Conservation (phyloP, 2,329 filamentous ascomycete genomes). For the Harringtonia aguacate region DNA sequence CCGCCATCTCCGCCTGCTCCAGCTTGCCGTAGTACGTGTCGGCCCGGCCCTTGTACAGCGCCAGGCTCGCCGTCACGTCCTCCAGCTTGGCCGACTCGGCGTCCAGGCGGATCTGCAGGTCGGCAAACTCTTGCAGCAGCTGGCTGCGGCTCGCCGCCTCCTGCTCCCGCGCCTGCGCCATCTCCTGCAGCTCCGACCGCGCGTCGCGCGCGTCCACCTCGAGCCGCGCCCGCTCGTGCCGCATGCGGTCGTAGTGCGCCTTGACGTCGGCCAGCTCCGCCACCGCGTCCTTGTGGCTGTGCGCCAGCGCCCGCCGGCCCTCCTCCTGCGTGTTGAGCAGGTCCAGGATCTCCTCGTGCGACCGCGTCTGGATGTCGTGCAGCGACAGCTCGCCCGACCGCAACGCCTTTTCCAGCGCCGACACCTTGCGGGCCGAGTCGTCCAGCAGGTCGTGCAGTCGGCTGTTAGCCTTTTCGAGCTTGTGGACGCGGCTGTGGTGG, state of each 20-base stretch:
- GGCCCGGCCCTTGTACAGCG: slow-evolving; percentile 80
- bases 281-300: slow-evolving; percentile 76
- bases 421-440: slow-evolving; percentile 87
- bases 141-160: slow-evolving; percentile 81
- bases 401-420: slow-evolving; percentile 75
- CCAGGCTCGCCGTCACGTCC: slow-evolving; percentile 75
- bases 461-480: slow-evolving; percentile 85
- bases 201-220: slow-evolving; percentile 84
- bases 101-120: slow-evolving; percentile 87
- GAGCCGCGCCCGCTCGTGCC: slow-evolving; percentile 65
- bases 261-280: slow-evolving; percentile 81
- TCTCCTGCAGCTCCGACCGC: slow-evolving; percentile 72
- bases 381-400: slow-evolving; percentile 79
- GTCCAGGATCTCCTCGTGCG: slow-evolving; percentile 88
- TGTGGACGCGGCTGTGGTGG: slow-evolving; percentile 54
- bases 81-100: slow-evolving; percentile 75
- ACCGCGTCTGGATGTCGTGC: slow-evolving; percentile 84
- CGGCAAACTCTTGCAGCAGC: slow-evolving; percentile 82
- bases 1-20: slow-evolving; percentile 91
- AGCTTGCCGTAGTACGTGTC: slow-evolving; percentile 97
- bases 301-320: slow-evolving; percentile 68
- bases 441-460: slow-evolving; percentile 90
- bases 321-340: slow-evolving; percentile 89
- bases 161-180: slow-evolving; percentile 69
- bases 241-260: slow-evolving; percentile 74